These are phyloP conservation scores for Coemansia reversa DNA, from an alignment of 192 early-diverging fungal genomes.

Conservation along the genomic window DNA sequence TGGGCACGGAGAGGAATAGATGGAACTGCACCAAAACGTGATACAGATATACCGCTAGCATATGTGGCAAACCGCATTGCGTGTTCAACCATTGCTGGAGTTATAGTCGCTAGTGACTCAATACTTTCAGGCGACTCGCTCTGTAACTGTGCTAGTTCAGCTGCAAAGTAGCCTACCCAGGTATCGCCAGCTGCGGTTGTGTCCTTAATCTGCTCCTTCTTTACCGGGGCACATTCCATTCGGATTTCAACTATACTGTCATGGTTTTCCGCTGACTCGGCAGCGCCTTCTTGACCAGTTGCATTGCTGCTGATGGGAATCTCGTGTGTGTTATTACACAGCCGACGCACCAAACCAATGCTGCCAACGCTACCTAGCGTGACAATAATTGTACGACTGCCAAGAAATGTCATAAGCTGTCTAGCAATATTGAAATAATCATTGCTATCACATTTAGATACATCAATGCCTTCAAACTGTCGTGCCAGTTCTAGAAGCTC, in stretches of 20 bases:
- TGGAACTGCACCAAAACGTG: slow-evolving; percentile 41
- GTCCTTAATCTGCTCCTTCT: slow-evolving; percentile 32
- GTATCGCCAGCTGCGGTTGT: slow-evolving; percentile 54
- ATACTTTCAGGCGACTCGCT: slow-evolving; percentile 39
- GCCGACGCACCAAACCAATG: slow-evolving; percentile 30
- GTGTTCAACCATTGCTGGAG: slow-evolving; percentile 33
- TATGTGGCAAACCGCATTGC: slow-evolving; percentile 43
- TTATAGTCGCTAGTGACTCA: slow-evolving; percentile 22
- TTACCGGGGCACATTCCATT: slow-evolving; percentile 27
- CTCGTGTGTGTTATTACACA: slow-evolving; percentile 19
- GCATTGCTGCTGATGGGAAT: slow-evolving; percentile 17
- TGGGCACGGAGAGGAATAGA: slow-evolving; percentile 35
- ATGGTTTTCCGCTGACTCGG: not conserved
- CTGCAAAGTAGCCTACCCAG: slow-evolving; percentile 55
- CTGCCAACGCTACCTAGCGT: slow-evolving; percentile 35
- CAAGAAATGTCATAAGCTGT: slow-evolving; percentile 14
- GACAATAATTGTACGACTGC: slow-evolving; percentile 20
- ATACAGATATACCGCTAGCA: slow-evolving; percentile 40
- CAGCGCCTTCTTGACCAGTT: not conserved
- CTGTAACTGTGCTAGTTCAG: slow-evolving; percentile 41
- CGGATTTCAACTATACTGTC: slow-evolving; percentile 19
- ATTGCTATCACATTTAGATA: not conserved
- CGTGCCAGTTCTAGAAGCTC: slow-evolving; percentile 61
- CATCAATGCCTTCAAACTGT: slow-evolving; percentile 20
- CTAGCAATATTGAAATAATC: slow-evolving; percentile 11